A percentile compares a stretch with the other conserved stretches of the same genome.
Evolutionary conservation across 139 green algal species (phyloP).

Genomic region (Spirogloea muscicola): DNA sequence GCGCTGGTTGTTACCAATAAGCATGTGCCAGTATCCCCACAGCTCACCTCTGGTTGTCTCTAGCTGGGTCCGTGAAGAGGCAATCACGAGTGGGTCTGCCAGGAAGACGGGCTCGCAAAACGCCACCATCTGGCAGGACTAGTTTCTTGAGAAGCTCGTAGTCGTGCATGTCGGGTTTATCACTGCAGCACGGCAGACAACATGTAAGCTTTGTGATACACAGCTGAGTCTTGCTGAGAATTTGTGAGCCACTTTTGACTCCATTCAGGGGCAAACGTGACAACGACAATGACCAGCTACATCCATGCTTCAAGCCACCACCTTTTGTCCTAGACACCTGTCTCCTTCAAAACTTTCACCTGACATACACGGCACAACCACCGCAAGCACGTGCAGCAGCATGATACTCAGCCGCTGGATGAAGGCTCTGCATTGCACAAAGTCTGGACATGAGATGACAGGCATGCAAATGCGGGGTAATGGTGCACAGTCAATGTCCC

Average conservation of each 20-base stretch:
- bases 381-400: conserved; percentile 59
- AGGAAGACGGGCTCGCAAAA: conserved; percentile 65
- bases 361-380: conserved; percentile 66
- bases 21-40: neutral
- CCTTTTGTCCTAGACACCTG: too few relatives aligned
- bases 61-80: conserved; percentile 77
- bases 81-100: conserved; percentile 79
- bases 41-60: conserved; percentile 58
- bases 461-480: neutral
- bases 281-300: neutral
- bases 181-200: conserved; percentile 6
- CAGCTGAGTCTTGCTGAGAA: neutral
- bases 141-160: conserved; percentile 67
- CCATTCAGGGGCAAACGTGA: neutral
- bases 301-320: neutral
- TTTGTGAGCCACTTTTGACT: neutral
- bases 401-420: conserved; percentile 40
- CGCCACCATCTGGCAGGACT: conserved; percentile 69
- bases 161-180: conserved; percentile 63
- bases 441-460: too few relatives aligned
- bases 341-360: too few relatives aligned
- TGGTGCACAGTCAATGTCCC: neutral
- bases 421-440: conserved; percentile 21
- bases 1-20: conserved; percentile 1
- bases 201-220: neutral